A percentile compares a stretch with the other conserved stretches of the same genome.
Conservation (phyloP, 306 rosid species). For the Ormosia semicastrata region DNA sequence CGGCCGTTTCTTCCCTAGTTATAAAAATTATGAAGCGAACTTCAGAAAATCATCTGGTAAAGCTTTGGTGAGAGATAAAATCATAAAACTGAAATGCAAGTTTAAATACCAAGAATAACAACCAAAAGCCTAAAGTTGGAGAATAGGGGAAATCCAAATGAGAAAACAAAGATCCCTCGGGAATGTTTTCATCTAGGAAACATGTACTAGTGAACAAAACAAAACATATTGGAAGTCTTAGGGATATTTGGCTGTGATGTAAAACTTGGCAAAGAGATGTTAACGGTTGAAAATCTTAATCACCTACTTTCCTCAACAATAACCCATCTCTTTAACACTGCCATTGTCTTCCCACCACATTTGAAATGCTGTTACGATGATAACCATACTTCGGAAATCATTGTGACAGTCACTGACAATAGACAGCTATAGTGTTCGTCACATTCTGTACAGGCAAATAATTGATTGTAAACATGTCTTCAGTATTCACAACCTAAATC, state of each 20-base stretch:
- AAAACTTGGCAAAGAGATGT: neutral
- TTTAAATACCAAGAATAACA: conserved; percentile 17
- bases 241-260: conserved; percentile 3
- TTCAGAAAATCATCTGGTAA: conserved; percentile 18
- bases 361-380: neutral
- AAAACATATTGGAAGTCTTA: neutral
- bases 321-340: neutral
- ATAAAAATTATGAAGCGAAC: conserved; percentile 28
- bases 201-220: neutral
- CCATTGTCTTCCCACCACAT: conserved; percentile 2
- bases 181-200: neutral
- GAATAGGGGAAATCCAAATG: neutral
- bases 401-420: neutral
- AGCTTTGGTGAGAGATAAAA: conserved; percentile 1
- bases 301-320: neutral
- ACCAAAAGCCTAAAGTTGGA: neutral
- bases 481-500: conserved; percentile 4
- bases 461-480: neutral
- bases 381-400: neutral
- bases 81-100: conserved; percentile 10
- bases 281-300: conserved; percentile 1
- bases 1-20: conserved; percentile 88
- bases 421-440: neutral
- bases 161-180: conserved; percentile 9
- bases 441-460: neutral